Base-by-base conservation (phyloP, 208 protist species). In the Leishmania tarentolae region DNA sequence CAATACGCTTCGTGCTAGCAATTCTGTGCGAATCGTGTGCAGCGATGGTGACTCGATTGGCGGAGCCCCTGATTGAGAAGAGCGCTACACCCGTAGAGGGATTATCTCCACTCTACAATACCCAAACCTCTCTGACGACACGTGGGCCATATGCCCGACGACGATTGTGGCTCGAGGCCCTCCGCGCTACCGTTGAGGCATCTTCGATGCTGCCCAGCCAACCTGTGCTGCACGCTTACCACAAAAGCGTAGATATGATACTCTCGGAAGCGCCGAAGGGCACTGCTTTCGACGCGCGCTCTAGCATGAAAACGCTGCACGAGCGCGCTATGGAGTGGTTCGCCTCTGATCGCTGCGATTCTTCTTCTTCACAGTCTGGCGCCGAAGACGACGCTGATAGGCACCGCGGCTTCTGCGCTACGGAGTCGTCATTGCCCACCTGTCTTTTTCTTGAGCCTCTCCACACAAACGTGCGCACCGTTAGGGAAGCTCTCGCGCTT, bases 211-310 rank as follows among this genome's bases (percentile, higher is more conserved):
- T 42, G 24, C 65, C 37, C 37, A 2, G 40, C 24, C 35, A 52
- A 44, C 77, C 70, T n/a, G 17, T 76, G 5, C 57, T 93, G 21
- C 87, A 93, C 59, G 85, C 89, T 8, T 85, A 76, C 28, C 79
- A 88, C 50, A 9, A 37, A 13, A 78, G 68, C 31, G 21, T 76
- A 37, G 47, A 77, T 1, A 40, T 21, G 57, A 24, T 69, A 9
- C 17, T 76, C n/a, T 50, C 72, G 31, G 72, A 31, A 28, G 69
- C 9, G n/a, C 21, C 13, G 44, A 28, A 53, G 44, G 69, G 40
- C 4, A 31, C 69, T 7, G 69, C 1, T 28, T 19, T 53, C 13
- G 44, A 40, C 28, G 21, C 28, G 69, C 11, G 69, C 69, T 13
- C 17, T 24, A 44, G 46, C 44, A 28, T 28, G 28, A 15, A 56